Evolutionary conservation across 345 rosid genomes (phyloP).

Genomic region (Xanthoceras sorbifolium): DNA sequence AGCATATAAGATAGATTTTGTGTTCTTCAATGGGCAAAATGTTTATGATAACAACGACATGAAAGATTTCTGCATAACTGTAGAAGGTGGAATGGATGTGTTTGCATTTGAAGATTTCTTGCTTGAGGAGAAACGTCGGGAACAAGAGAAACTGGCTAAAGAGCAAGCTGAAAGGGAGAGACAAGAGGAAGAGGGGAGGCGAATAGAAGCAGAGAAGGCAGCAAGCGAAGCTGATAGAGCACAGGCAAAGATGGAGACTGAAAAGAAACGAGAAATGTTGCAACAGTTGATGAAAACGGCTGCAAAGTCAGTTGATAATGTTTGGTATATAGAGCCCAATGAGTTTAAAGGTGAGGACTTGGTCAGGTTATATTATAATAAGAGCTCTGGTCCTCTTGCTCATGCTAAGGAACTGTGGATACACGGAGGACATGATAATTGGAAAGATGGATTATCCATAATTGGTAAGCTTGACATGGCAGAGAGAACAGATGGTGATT

Average conservation of each 20-base stretch:
- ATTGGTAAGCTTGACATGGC: conserved; percentile 52
- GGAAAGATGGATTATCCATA: conserved; percentile 76
- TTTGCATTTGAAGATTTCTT: conserved; percentile 81
- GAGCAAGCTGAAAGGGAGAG: conserved; percentile 81
- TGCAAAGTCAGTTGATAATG: conserved; percentile 43
- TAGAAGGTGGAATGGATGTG: conserved; percentile 76
- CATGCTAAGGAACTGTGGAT: conserved; percentile 74
- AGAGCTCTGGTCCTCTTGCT: conserved; percentile 71
- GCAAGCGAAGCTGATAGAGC: conserved; percentile 76
- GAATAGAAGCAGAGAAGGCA: conserved; percentile 64
- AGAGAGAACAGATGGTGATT: conserved; percentile 57
- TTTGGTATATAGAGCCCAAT: conserved; percentile 78
- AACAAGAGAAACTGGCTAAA: conserved; percentile 69
- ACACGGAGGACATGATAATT: conserved; percentile 87
- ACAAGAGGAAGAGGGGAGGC: conserved; percentile 73
- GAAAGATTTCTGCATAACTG: conserved; percentile 65
- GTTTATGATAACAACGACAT: conserved; percentile 74
- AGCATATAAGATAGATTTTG: conserved; percentile 90
- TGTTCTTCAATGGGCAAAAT: conserved; percentile 77
- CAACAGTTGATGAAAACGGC: conserved; percentile 53
- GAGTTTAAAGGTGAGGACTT: conserved; percentile 56
- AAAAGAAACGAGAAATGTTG: conserved; percentile 47
- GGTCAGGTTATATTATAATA: conserved; percentile 68
- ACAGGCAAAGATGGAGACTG: conserved; percentile 70
- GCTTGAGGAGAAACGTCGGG: conserved; percentile 78